Percentiles rank a stretch among this genome's conserved stretches.
Conservation (phyloP, 2,329 filamentous ascomycete species). For the Ascosphaera acerosa region DNA sequence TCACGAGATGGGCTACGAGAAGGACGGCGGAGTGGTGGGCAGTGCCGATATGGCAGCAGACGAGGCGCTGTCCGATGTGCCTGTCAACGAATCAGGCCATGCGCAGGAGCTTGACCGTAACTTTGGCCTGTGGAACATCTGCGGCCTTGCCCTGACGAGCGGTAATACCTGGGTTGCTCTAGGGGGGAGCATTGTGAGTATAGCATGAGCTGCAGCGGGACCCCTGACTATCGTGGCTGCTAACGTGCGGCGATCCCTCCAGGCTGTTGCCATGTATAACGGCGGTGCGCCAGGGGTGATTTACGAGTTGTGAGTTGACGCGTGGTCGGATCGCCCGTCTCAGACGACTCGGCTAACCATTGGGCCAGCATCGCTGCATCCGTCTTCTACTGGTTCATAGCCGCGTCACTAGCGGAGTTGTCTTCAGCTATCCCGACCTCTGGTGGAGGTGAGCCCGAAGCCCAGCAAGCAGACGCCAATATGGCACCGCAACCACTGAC, state of each 20-base stretch:
- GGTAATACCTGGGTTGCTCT: slow-evolving; percentile 41
- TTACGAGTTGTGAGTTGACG: slow-evolving; percentile 28
- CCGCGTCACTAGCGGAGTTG: slow-evolving; percentile 33
- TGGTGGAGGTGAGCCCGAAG: slow-evolving; percentile 23
- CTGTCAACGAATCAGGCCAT: slow-evolving; percentile 39
- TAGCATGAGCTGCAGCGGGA: slow-evolving; percentile 7
- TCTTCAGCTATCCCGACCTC: slow-evolving; percentile 36
- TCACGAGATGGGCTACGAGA: too few species aligned
- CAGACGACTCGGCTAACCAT: neutral
- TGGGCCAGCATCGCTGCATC: slow-evolving; percentile 17
- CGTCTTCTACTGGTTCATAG: slow-evolving; percentile 32
- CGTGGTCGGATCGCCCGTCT: neutral
- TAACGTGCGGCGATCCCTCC: too few species aligned
- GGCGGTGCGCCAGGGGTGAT: slow-evolving; percentile 36
- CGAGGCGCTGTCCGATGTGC: neutral
- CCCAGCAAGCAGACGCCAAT: neutral
- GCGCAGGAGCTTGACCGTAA: slow-evolving; percentile 37
- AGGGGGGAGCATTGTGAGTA: slow-evolving; percentile 33
- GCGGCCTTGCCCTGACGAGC: slow-evolving; percentile 33
- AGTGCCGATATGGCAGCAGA: too few species aligned
- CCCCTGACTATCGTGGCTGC: too few species aligned
- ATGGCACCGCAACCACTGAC: slow-evolving; percentile 1
- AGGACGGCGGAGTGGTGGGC: too few species aligned
- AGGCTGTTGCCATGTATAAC: slow-evolving; percentile 30
- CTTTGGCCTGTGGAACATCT: slow-evolving; percentile 33